These are phyloP conservation scores for Monosporozyma siamensis DNA, from an alignment of 805 yeast genomes.

Conservation along the genomic window DNA sequence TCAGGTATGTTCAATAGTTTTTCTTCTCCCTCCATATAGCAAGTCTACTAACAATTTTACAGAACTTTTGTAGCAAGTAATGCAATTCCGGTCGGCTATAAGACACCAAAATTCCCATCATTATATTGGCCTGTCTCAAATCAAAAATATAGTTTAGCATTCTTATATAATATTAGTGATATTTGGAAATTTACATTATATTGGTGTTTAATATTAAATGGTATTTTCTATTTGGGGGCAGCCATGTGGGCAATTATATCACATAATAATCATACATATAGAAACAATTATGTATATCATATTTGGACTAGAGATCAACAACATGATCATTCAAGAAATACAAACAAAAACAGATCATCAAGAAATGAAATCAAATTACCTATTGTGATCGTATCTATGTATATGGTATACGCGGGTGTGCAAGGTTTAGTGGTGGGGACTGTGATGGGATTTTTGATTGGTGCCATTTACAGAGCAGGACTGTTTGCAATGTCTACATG, in stretches of 20 bases:
- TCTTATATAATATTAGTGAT: slow-evolving; percentile 59
- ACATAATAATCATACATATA: slow-evolving; percentile 20
- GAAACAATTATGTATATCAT: slow-evolving; percentile 22
- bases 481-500: slow-evolving; percentile 85
- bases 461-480: slow-evolving; percentile 72
- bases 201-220: slow-evolving; percentile 71
- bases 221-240: slow-evolving; percentile 52
- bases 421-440: slow-evolving; percentile 71
- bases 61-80: slow-evolving; percentile 36
- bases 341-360: background rate
- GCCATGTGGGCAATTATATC: slow-evolving; percentile 52
- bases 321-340: slow-evolving; percentile 1
- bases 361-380: slow-evolving; percentile 13
- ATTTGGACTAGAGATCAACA: slow-evolving; percentile 14
- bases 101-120: slow-evolving; percentile 72
- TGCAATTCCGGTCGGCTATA: slow-evolving; percentile 72
- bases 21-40: background rate
- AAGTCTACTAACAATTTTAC: background rate
- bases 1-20: background rate
- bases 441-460: slow-evolving; percentile 62
- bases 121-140: slow-evolving; percentile 56
- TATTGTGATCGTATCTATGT: slow-evolving; percentile 37
- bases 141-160: slow-evolving; percentile 35
- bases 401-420: slow-evolving; percentile 44
- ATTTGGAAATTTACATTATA: slow-evolving; percentile 74